Evolutionary conservation across 768 basidiomycete genomes (phyloP).

Genomic region (Agaricus subrufescens): DNA sequence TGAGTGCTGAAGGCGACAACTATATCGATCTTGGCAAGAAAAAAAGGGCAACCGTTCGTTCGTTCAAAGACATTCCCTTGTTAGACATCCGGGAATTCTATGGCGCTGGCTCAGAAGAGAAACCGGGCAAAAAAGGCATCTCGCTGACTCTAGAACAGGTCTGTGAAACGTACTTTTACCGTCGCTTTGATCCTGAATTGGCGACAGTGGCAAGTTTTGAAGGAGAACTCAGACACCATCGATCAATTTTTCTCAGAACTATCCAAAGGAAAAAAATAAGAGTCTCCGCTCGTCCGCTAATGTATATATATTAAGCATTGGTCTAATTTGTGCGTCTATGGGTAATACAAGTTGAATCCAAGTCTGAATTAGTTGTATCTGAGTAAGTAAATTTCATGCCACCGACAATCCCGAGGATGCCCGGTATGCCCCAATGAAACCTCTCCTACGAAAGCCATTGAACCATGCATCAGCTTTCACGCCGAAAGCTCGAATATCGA

Average conservation of each 20-base stretch:
- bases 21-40: slow-evolving; percentile 72
- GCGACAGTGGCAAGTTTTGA: slow-evolving; percentile 55
- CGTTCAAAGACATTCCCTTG: slow-evolving; percentile 46
- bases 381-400: neutral
- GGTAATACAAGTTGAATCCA: neutral
- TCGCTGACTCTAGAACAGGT: slow-evolving; percentile 64
- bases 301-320: neutral
- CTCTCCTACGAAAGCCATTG: slow-evolving; percentile 52
- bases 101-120: slow-evolving; percentile 44
- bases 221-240: slow-evolving; percentile 35
- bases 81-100: slow-evolving; percentile 80
- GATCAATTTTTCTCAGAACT: slow-evolving; percentile 44
- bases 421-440: slow-evolving; percentile 60
- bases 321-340: slow-evolving; percentile 7
- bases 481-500: slow-evolving; percentile 59
- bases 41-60: slow-evolving; percentile 54
- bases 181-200: neutral
- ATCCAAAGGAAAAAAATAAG: slow-evolving; percentile 20
- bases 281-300: neutral
- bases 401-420: slow-evolving; percentile 67
- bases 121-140: slow-evolving; percentile 82
- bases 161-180: slow-evolving; percentile 9
- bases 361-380: neutral
- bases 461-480: slow-evolving; percentile 60
- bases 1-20: slow-evolving; percentile 37